phyloP scores from a whole-genome alignment of 441 rosid species.

The Biscutella laevigata region DNA sequence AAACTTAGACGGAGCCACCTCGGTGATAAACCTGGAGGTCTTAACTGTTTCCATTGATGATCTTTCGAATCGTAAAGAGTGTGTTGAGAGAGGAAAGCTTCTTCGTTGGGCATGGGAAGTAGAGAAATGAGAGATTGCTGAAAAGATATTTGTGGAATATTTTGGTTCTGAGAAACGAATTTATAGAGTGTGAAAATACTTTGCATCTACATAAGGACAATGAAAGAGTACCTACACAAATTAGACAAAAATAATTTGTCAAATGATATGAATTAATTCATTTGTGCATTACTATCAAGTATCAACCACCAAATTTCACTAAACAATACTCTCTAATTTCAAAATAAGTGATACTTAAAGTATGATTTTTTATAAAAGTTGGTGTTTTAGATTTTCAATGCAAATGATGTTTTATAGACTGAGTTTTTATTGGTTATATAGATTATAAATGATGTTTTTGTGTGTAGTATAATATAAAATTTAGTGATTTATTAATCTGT shows the following conservation, averaged over 20 bases:
- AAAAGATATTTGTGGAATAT: slow-evolving; percentile 1
- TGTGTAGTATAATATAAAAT: too few relatives aligned
- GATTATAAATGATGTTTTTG: too few relatives aligned
- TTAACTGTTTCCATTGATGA: slow-evolving; percentile 17
- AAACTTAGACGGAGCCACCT: slow-evolving; percentile 34
- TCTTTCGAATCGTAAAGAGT: not conserved
- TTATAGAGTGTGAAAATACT: slow-evolving; percentile 6
- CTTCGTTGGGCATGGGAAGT: slow-evolving; percentile 18
- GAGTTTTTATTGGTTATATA: too few relatives aligned
- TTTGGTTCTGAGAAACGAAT: slow-evolving; percentile 11
- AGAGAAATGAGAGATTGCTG: not conserved
- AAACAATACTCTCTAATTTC: not conserved
- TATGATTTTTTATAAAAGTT: too few relatives aligned
- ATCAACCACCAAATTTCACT: not conserved
- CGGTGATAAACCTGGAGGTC: slow-evolving; percentile 27
- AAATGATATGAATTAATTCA: too few relatives aligned
- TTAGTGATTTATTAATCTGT: too few relatives aligned
- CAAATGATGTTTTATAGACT: too few relatives aligned
- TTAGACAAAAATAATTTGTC: too few relatives aligned
- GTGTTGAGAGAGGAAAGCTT: slow-evolving; percentile 2
- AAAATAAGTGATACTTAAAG: too few relatives aligned
- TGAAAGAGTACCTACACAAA: not conserved
- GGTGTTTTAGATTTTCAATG: too few relatives aligned
- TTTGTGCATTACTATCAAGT: too few relatives aligned
- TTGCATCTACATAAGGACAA: slow-evolving; percentile 12